These are phyloP conservation scores for Isoetes engelmannii DNA, from an alignment of 83 land plant genomes.

Conservation along the genomic window DNA sequence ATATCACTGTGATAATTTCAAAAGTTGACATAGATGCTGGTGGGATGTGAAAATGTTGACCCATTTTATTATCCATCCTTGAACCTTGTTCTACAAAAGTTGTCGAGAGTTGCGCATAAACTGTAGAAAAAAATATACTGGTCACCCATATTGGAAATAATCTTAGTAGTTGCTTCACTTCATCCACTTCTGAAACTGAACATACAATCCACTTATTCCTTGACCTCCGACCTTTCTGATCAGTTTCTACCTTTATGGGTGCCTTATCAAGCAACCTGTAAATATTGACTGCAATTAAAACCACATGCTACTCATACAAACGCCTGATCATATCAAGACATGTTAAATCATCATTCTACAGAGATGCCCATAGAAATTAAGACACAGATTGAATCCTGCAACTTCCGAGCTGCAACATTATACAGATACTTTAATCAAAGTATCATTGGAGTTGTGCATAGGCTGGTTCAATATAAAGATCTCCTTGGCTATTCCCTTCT, in stretches of 20 bases:
- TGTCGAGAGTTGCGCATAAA: not conserved
- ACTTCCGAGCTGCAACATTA: too few relatives aligned
- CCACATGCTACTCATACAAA: too few relatives aligned
- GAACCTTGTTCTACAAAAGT: not conserved
- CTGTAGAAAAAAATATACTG: slow-evolving; percentile 1
- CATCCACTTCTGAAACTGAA: slow-evolving; percentile 1
- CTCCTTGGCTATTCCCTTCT: too few relatives aligned
- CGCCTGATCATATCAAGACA: too few relatives aligned
- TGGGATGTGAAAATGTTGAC: slow-evolving; percentile 37
- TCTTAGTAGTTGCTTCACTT: not conserved
- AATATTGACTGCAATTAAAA: not conserved
- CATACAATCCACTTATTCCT: not conserved
- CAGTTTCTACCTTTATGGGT: not conserved
- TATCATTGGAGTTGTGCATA: too few relatives aligned
- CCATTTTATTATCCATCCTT: not conserved
- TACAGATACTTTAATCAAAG: too few relatives aligned
- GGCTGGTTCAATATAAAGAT: too few relatives aligned
- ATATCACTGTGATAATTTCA: slow-evolving; percentile 30
- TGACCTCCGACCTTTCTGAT: not conserved
- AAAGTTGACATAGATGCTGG: slow-evolving; percentile 50
- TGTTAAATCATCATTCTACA: too few relatives aligned
- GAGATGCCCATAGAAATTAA: too few relatives aligned
- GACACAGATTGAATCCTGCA: too few relatives aligned
- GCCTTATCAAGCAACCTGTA: not conserved
- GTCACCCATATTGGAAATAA: not conserved